Percentiles rank a stretch among this genome's conserved stretches.
These are phyloP conservation scores for Aspergillus aculeatinus DNA, from an alignment of 2,329 filamentous ascomycete genomes.

Conservation along the genomic window DNA sequence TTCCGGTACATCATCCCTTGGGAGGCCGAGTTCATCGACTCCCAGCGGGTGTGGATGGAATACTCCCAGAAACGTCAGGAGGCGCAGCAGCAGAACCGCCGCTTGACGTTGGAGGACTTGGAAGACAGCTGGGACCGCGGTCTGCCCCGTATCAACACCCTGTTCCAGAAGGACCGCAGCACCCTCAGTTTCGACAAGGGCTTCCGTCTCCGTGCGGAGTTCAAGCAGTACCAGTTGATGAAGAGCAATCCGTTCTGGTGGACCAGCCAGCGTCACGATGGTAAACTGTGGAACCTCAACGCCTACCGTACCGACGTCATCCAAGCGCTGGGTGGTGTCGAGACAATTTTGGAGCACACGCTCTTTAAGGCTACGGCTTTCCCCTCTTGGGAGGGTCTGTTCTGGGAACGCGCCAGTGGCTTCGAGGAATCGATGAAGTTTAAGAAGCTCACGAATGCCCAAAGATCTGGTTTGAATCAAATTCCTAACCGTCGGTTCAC, in stretches of 20 bases:
- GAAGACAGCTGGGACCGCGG: conserved; percentile 99
- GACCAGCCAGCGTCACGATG: conserved; percentile 96
- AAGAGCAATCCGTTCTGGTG: conserved; percentile 99
- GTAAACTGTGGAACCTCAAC: conserved; percentile 96
- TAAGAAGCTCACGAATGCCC: conserved; percentile 97
- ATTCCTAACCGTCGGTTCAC: conserved; percentile 99
- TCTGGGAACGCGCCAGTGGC: conserved; percentile 73
- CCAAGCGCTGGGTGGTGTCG: conserved; percentile 91
- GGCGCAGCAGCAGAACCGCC: conserved; percentile 94
- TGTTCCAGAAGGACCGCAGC: conserved; percentile 98
- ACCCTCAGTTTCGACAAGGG: conserved; percentile 98
- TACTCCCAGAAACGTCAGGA: conserved; percentile 98
- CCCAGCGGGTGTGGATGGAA: conserved; percentile 97
- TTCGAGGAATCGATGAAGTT: conserved; percentile 79
- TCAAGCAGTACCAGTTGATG: conserved; percentile 98
- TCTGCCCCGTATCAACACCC: conserved; percentile 93
- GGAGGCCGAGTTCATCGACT: conserved; percentile 99
- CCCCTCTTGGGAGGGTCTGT: conserved; percentile 93
- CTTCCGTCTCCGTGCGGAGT: conserved; percentile 91
- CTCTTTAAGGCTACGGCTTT: conserved; percentile 97
- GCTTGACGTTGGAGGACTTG: conserved; percentile 89
- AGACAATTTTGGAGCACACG: conserved; percentile 96
- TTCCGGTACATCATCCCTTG: conserved; percentile 99
- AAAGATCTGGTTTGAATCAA: conserved; percentile 93
- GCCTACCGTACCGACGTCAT: conserved; percentile 96